phyloP scores from a whole-genome alignment of 306 rosid genomes.

The Dalbergia cultrata region DNA sequence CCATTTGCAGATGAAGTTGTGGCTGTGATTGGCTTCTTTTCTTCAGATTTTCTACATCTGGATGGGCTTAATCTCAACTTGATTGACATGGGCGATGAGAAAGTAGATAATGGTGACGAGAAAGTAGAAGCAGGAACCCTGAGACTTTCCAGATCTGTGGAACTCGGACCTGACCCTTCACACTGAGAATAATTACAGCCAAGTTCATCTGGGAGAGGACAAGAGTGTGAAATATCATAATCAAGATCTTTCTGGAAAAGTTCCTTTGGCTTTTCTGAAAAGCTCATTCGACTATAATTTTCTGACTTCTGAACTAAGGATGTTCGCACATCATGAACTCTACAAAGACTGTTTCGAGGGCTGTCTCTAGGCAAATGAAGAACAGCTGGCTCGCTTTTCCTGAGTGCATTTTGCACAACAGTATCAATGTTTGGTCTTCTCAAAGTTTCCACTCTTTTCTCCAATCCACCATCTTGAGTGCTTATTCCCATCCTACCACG shows the following conservation, averaged over 20 bases:
- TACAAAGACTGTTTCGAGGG: constrained; percentile 50
- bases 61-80: constrained; percentile 63
- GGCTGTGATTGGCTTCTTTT: constrained; percentile 45
- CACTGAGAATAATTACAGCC: constrained; percentile 47
- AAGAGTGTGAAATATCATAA: constrained; percentile 52
- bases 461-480: constrained; percentile 51
- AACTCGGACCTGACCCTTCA: constrained; percentile 48
- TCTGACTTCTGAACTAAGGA: constrained; percentile 53
- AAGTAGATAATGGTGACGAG: constrained; percentile 46
- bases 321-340: constrained; percentile 55
- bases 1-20: constrained; percentile 48
- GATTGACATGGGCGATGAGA: constrained; percentile 34
- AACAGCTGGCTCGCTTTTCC: constrained; percentile 64
- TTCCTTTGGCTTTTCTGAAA: constrained; percentile 54
- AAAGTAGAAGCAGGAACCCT: constrained; percentile 48
- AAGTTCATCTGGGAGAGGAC: constrained; percentile 58
- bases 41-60: constrained; percentile 59
- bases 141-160: constrained; percentile 45
- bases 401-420: constrained; percentile 48
- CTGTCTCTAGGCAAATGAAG: constrained; percentile 61
- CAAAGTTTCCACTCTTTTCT: constrained; percentile 54
- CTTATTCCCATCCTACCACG: constrained; percentile 39
- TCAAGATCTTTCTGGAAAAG: constrained; percentile 45
- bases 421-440: constrained; percentile 44
- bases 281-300: constrained; percentile 54